These are phyloP conservation scores for Colletotrichum musae DNA, from an alignment of 2,329 filamentous ascomycete species.

Conservation along the genomic window DNA sequence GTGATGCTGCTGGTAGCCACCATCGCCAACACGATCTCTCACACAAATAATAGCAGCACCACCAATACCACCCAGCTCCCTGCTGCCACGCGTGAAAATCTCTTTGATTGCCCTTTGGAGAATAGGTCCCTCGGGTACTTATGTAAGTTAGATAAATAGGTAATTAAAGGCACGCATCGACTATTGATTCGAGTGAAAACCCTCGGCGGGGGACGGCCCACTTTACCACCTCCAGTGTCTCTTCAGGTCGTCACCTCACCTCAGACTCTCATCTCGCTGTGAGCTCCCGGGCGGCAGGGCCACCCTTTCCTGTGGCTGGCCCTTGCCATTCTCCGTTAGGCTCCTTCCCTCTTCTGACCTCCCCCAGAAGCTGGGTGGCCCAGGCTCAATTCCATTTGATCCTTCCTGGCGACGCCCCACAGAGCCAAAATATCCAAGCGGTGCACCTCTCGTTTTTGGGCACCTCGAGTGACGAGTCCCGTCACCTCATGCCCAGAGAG, in stretches of 20 bases:
- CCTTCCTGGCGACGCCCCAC: slow-evolving; percentile 28
- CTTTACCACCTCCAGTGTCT: not conserved
- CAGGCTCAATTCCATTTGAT: slow-evolving; percentile 26
- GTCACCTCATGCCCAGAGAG: no score
- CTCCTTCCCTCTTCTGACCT: slow-evolving; percentile 30
- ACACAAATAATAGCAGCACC: not conserved
- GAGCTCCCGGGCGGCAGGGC: slow-evolving; percentile 13
- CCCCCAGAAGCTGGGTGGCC: slow-evolving; percentile 27
- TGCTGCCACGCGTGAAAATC: no score
- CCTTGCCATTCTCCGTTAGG: slow-evolving; percentile 5
- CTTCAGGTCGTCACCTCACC: not conserved
- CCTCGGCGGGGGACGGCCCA: slow-evolving; percentile 19
- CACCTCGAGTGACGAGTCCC: no score
- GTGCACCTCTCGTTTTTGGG: not conserved
- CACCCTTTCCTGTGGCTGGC: slow-evolving; percentile 9
- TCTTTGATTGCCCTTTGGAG: no score
- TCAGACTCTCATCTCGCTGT: slow-evolving; percentile 32
- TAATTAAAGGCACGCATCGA: not conserved
- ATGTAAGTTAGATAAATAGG: not conserved
- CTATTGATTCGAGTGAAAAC: slow-evolving; percentile 24
- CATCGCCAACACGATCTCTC: no score
- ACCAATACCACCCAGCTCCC: not conserved
- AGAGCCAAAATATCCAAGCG: slow-evolving; percentile 21
- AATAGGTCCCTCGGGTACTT: no score
- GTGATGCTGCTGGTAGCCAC: no score